Base-by-base conservation (phyloP, 768 basidiomycete genomes). In the Suillus placidus region DNA sequence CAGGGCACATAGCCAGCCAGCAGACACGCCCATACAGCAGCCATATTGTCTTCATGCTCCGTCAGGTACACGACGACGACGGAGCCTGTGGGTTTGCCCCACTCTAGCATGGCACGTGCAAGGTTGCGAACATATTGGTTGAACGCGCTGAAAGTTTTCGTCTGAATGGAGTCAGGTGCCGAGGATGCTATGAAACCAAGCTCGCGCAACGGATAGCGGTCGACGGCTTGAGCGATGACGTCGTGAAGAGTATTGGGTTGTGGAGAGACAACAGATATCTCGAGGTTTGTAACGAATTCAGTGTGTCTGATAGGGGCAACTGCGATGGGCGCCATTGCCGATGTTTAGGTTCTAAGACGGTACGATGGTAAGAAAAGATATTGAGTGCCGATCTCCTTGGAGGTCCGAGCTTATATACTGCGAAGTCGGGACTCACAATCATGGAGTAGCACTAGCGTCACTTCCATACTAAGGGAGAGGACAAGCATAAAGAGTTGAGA, bases 1-100 rank as follows among this genome's bases (percentile, higher is more conserved):
- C 75, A 76, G 13, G 76, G 75, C 0, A 76, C 66, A 60, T 68
- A 72, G 32, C 75, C 75, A 6, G 75, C 76, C 35, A 76, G 67
- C 1, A 76, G 62, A 61, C 73, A 76, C 0, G 75, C 73, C 75
- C 75, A 76, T 18, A 76, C 63, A 4, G 75, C 76, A 3, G 67
- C 69, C 75, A 77, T 76, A 49, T 77, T 76, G 52, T 76, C 76
- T 55, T 76, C 75, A 30, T 76, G 75, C 47, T 76, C 76, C 0
- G 73, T 77, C 26, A 76, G 66, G 60, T 76, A 76, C 0, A 76
- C 66, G 12, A 76, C 64, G 6, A 77, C 7, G 20, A 76, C 32
- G 0, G 75, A 74, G 2, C 75, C 75, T 1, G 60, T 13, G 34
- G 76, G 72, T 42, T 69, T 77, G 2, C 64, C 66, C 76, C 72